Percentiles rank a stretch among this genome's conserved stretches.
phyloP scores from a whole-genome alignment of 2,329 filamentous ascomycete genomes.

The Zasmidium citrigriseum region DNA sequence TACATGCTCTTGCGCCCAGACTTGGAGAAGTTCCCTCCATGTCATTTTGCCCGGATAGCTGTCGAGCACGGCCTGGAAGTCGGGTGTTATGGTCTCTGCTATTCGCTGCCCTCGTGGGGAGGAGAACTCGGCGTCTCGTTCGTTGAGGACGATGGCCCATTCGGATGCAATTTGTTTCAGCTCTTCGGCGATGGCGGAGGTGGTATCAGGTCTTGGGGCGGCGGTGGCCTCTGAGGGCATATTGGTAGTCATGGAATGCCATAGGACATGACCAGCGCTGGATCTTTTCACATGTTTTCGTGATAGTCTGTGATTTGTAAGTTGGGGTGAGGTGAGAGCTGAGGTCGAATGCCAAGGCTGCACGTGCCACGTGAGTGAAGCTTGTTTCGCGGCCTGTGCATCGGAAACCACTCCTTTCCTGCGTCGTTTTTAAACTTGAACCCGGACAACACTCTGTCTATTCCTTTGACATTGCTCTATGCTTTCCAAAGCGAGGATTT shows the following conservation, averaged over 20 bases:
- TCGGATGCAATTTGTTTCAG: neutral
- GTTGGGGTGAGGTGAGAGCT: too few species aligned
- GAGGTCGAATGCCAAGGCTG: too few species aligned
- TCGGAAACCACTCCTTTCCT: too few species aligned
- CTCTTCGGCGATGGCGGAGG: neutral
- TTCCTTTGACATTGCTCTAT: too few species aligned
- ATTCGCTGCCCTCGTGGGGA: neutral
- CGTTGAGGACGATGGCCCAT: neutral
- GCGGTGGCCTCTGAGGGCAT: neutral
- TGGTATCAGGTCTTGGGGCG: neutral
- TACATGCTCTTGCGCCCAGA: constrained; percentile 1
- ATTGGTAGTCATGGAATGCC: neutral
- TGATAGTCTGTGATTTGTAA: too few species aligned
- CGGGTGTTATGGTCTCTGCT: neutral
- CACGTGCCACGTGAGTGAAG: too few species aligned
- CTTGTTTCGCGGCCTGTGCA: too few species aligned
- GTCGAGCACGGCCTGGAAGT: neutral
- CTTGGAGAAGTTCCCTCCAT: neutral
- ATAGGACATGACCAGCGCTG: too few species aligned
- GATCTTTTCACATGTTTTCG: neutral
- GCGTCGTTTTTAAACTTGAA: too few species aligned
- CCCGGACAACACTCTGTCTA: too few species aligned
- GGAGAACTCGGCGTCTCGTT: neutral
- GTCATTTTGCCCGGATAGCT: neutral
- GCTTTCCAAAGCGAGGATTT: too few species aligned